These are phyloP conservation scores for Hypomyces perniciosus DNA, from an alignment of 2,329 filamentous ascomycete species.

Conservation along the genomic window DNA sequence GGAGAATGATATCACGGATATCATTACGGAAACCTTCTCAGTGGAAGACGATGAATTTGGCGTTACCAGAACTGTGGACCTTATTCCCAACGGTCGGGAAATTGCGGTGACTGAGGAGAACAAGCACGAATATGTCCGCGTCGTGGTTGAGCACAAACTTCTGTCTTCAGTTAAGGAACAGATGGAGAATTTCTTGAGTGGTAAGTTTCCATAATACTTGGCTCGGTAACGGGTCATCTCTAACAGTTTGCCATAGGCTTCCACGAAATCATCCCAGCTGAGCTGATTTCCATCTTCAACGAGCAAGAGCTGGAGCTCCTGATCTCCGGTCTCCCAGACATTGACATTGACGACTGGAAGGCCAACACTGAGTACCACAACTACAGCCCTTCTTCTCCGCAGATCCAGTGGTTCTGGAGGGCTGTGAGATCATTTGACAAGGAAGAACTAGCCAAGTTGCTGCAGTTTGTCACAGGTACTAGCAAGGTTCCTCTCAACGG, in stretches of 20 bases:
- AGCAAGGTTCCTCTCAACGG: constrained; percentile 97
- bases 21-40: constrained; percentile 94
- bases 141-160: constrained; percentile 90
- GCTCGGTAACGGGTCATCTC: background rate
- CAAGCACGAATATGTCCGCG: constrained; percentile 94
- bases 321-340: constrained; percentile 94
- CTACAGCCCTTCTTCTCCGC: constrained; percentile 86
- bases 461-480: constrained; percentile 97
- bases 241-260: constrained; percentile 53
- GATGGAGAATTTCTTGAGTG: constrained; percentile 85
- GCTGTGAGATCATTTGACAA: constrained; percentile 96
- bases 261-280: constrained; percentile 94
- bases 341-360: constrained; percentile 98
- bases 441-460: constrained; percentile 92
- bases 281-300: constrained; percentile 95
- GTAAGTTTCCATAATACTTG: constrained; percentile 35
- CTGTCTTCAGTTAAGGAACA: constrained; percentile 90
- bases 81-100: constrained; percentile 81
- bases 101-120: constrained; percentile 95
- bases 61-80: constrained; percentile 77
- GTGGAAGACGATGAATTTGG: constrained; percentile 93
- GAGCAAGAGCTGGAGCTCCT: constrained; percentile 95
- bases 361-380: constrained; percentile 98
- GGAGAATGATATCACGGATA: constrained; percentile 96
- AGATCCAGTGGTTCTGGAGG: constrained; percentile 99